Conservation (phyloP, 129 eudicot species). For the Smallanthus sonchifolius region DNA sequence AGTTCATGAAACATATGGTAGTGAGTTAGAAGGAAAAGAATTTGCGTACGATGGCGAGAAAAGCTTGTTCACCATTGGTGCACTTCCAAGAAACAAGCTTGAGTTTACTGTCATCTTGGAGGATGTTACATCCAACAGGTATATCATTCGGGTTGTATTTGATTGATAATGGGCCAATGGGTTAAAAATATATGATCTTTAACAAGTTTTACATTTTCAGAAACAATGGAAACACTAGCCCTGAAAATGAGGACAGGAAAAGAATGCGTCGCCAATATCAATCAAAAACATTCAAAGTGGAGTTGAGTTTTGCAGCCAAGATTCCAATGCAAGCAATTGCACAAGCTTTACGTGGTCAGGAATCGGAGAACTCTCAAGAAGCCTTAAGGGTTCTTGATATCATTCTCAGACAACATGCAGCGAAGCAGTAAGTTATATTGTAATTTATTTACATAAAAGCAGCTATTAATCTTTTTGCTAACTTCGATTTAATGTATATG, state of each 20-base stretch:
- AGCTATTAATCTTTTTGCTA: background rate
- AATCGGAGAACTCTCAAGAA: slow-evolving; percentile 58
- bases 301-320: slow-evolving; percentile 65
- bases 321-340: slow-evolving; percentile 74
- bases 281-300: slow-evolving; percentile 64
- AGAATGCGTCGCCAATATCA: slow-evolving; percentile 51
- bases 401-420: slow-evolving; percentile 68
- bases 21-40: slow-evolving; percentile 70
- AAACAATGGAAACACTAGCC: slow-evolving; percentile 43
- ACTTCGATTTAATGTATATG: background rate
- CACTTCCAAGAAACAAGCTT: slow-evolving; percentile 80
- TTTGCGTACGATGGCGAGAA: slow-evolving; percentile 96
- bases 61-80: slow-evolving; percentile 82
- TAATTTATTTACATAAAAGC: background rate
- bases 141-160: background rate
- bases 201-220: slow-evolving; percentile 5
- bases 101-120: slow-evolving; percentile 91
- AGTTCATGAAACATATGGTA: slow-evolving; percentile 60
- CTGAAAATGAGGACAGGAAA: slow-evolving; percentile 43
- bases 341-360: slow-evolving; percentile 60
- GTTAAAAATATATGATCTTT: background rate
- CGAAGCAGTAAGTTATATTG: slow-evolving; percentile 50
- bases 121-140: slow-evolving; percentile 66
- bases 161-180: background rate
- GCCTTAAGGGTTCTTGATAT: slow-evolving; percentile 73